Evolutionary conservation across 352 stramenopile species (phyloP).

Genomic region (Phytophthora fragariae): DNA sequence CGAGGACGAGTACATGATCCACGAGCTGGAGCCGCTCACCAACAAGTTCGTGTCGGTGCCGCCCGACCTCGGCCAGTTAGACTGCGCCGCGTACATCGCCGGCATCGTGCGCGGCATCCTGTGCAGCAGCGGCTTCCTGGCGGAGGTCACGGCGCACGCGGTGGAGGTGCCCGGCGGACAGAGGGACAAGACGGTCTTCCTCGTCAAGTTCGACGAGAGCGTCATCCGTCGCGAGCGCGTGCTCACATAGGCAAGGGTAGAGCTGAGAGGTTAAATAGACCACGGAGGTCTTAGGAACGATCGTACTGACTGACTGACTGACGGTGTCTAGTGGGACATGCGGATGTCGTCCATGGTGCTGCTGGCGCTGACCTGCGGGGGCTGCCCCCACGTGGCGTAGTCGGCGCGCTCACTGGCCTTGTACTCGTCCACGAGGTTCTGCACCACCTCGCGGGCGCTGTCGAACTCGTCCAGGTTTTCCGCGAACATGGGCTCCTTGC

Average conservation of each 20-base stretch:
- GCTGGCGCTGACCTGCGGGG: background rate
- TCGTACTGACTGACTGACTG: background rate
- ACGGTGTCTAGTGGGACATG: conserved; percentile 46
- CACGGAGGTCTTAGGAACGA: conserved; percentile 30
- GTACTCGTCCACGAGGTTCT: conserved; percentile 88
- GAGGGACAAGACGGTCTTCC: conserved; percentile 86
- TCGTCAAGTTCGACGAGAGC: conserved; percentile 88
- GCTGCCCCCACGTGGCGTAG: conserved; percentile 81
- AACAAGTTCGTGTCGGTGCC: conserved; percentile 98
- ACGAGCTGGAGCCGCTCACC: conserved; percentile 93
- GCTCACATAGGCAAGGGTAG: conserved; percentile 51
- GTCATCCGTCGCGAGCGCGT: conserved; percentile 82
- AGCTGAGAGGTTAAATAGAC: conserved; percentile 49
- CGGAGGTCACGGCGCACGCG: conserved; percentile 78
- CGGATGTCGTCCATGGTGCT: conserved; percentile 54
- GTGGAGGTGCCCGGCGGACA: conserved; percentile 71
- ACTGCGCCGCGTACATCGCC: conserved; percentile 96
- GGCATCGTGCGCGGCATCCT: conserved; percentile 94
- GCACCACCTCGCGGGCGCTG: conserved; percentile 82
- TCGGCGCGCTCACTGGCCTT: conserved; percentile 82
- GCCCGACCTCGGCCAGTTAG: conserved; percentile 94
- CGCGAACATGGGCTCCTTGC: conserved; percentile 97
- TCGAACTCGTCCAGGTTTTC: conserved; percentile 90
- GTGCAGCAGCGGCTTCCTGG: conserved; percentile 84
- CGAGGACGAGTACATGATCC: conserved; percentile 99